Percentiles rank a stretch among this genome's conserved stretches.
These are phyloP conservation scores for Cymbopogon flexuosus DNA, from an alignment of 202 grass and related monocot species.

Conservation along the genomic window DNA sequence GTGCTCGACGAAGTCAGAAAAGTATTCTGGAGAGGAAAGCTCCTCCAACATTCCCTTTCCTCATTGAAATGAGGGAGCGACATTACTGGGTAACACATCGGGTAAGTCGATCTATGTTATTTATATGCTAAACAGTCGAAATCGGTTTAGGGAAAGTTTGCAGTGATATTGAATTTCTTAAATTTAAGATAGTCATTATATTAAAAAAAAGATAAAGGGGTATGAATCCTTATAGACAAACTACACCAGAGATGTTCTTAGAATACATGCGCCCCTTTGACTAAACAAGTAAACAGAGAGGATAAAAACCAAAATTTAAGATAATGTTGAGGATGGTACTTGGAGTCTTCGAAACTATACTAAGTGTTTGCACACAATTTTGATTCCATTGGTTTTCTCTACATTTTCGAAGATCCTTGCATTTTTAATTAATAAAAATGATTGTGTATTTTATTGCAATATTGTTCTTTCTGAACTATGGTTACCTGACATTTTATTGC, in stretches of 20 bases:
- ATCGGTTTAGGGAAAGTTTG: background rate
- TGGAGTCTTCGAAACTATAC: background rate
- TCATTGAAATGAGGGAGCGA: slow-evolving; percentile 95
- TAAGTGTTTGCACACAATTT: background rate
- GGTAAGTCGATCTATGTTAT: slow-evolving; percentile 41
- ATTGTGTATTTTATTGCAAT: background rate
- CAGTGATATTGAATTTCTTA: background rate
- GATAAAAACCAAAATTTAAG: background rate
- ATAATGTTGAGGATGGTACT: background rate
- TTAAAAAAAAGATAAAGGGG: background rate
- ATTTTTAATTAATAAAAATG: background rate
- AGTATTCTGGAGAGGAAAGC: slow-evolving; percentile 86
- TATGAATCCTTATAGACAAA: background rate
- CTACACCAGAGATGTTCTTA: background rate
- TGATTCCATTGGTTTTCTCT: background rate
- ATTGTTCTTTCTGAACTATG: background rate
- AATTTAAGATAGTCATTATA: background rate
- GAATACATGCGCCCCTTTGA: background rate
- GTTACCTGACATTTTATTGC: no score
- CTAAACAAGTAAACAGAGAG: background rate
- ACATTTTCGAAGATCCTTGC: background rate
- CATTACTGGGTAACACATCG: slow-evolving; percentile 85
- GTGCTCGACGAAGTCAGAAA: slow-evolving; percentile 84
- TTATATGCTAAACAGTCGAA: background rate
- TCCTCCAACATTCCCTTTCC: slow-evolving; percentile 89